Evolutionary conservation across 2,329 filamentous ascomycete genomes (phyloP), one percentile per base, ranked within the genome.

Genomic region (Sphaerulina populicola): DNA sequence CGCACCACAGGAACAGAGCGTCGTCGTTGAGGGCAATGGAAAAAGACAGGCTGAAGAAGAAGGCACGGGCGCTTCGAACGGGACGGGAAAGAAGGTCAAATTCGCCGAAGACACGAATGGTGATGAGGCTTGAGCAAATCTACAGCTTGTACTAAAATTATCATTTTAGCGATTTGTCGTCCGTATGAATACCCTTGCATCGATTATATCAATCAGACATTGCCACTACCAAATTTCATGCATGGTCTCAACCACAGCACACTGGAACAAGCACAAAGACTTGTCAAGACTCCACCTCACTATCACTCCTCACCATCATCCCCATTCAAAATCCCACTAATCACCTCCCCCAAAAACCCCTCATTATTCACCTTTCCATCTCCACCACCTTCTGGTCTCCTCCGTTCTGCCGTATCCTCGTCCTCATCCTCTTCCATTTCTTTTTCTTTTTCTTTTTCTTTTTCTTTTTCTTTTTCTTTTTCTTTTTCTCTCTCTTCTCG

Each of bases 21-120:
- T 55, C 7, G 39, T 52, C 12, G 52, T 47, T 3, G 57, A 58
- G 23, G 62, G 58, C n/a, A 62, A 64, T 52, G 58, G 57, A 12
- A 66, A 66, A 55, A 51, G 60, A 27, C 64, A 64, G 55, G 62
- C 58, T 7, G 60, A 64, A 12, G 51, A 55, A 3, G 48, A 23
- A 12, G 15, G 14, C 15, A 38, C 35, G 9, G 33, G 36, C 23
- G 41, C 41, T 38, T 23, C 39, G 7, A 50, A 49, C 12, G 50
- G 52, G 23, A 57, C 52, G 44, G 58, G 57, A 9, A 65, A 65
- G 56, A 65, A 62, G 49, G 59, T 59, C 18, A 65, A 62, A 48
- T 57, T 63, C 41, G 44, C 51, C 3, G 44, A 53, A 14, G 46
- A 40, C 11, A 39, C 21, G 14, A 44, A 35, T 21, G 44, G 21